These are phyloP conservation scores for Aspergillus flavus DNA, from an alignment of 2,329 filamentous ascomycete genomes.

Conservation along the genomic window DNA sequence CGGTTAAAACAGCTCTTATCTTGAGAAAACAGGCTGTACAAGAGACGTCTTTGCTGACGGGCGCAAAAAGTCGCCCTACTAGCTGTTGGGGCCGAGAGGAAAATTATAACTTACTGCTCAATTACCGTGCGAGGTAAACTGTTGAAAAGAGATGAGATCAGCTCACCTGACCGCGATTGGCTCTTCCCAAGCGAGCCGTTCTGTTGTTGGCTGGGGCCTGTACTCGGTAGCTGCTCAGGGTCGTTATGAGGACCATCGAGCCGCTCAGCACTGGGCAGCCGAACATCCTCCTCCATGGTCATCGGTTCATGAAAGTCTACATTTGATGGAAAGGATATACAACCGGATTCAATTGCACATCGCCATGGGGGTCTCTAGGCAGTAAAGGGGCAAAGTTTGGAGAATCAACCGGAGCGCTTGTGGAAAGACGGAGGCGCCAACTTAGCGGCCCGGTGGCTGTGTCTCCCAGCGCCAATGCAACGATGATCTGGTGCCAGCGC, in stretches of 20 bases:
- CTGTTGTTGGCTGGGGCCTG: constrained; percentile 11
- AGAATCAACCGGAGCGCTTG: constrained; percentile 2
- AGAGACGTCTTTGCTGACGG: constrained; percentile 3
- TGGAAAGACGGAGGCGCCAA: constrained; percentile 15
- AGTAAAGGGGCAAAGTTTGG: constrained; percentile 14
- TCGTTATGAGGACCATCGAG: constrained; percentile 15
- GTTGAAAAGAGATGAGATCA: constrained; percentile 21
- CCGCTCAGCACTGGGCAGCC: constrained; percentile 20
- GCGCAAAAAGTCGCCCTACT: background rate
- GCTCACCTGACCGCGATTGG: constrained; percentile 9
- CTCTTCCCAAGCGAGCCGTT: constrained; percentile 6
- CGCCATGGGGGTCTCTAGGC: constrained; percentile 14
- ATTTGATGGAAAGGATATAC: constrained; percentile 21
- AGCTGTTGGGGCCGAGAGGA: background rate
- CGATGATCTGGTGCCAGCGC: constrained; percentile 17
- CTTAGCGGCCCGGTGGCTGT: constrained; percentile 26
- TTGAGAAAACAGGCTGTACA: background rate
- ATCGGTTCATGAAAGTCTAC: constrained; percentile 20
- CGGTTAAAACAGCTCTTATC: constrained; percentile 23
- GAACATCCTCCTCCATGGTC: constrained; percentile 30
- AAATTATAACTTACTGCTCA: constrained; percentile 29
- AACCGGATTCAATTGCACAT: constrained; percentile 20
- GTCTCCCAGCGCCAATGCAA: constrained; percentile 17
- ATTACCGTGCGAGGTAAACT: constrained; percentile 32
- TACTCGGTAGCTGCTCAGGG: constrained; percentile 7